phyloP scores from a whole-genome alignment of 1,284 basidiomycete species.

The Ganoderma leucocontextum region DNA sequence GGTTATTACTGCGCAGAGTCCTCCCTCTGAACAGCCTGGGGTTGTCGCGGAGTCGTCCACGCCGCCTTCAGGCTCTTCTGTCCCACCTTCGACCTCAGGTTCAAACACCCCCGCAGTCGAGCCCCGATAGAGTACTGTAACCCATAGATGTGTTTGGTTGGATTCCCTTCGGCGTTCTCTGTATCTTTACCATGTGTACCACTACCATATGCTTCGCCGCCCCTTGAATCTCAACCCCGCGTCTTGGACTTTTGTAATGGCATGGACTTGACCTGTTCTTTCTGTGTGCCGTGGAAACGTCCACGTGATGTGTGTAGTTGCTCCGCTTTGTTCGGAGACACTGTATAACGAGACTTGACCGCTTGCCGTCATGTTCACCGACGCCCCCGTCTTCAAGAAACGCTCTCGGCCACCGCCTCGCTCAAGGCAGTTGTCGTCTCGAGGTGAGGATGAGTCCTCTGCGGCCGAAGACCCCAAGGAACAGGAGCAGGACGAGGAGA shows the following conservation, averaged over 20 bases:
- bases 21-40: slow-evolving; percentile 3
- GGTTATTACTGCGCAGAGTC: neutral
- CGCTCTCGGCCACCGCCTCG: slow-evolving; percentile 65
- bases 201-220: slow-evolving; percentile 5
- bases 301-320: neutral
- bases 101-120: slow-evolving; percentile 15
- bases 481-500: slow-evolving; percentile 49
- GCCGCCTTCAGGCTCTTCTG: slow-evolving; percentile 1
- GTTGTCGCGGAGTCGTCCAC: slow-evolving; percentile 2
- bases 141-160: slow-evolving; percentile 7
- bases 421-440: slow-evolving; percentile 52
- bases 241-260: slow-evolving; percentile 2
- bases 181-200: slow-evolving; percentile 12
- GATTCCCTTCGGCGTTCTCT: slow-evolving; percentile 13
- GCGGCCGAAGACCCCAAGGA: slow-evolving; percentile 47
- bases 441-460: slow-evolving; percentile 1
- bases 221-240: neutral
- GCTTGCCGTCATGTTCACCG: neutral
- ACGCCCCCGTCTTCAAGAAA: slow-evolving; percentile 64
- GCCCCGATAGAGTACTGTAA: slow-evolving; percentile 12
- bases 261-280: neutral
- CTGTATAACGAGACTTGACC: neutral
- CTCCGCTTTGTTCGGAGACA: slow-evolving; percentile 3
- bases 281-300: neutral
- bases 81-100: slow-evolving; percentile 5